Conservation (phyloP, 2,329 filamentous ascomycete species). For the Geoglossum cookeanum region DNA sequence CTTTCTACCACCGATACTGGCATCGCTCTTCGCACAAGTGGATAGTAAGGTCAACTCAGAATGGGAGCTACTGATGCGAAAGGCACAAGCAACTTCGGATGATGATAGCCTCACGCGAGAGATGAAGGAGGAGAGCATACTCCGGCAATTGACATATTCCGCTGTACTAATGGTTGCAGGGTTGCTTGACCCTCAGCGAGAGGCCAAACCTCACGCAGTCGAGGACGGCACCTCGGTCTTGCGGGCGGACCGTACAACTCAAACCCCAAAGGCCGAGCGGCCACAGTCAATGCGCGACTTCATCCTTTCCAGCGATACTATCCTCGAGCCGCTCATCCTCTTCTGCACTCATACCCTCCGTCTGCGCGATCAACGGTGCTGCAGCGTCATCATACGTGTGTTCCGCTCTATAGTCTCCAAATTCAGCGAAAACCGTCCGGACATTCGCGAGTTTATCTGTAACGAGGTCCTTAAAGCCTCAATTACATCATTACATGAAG, state of each 20-base stretch:
- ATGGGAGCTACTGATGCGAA: constrained; percentile 58
- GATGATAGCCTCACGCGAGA: constrained; percentile 71
- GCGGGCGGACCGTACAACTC: background rate
- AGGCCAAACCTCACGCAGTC: constrained; percentile 28
- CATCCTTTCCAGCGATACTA: constrained; percentile 54
- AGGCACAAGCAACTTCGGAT: constrained; percentile 41
- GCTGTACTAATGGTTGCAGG: constrained; percentile 83
- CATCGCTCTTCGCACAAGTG: constrained; percentile 67
- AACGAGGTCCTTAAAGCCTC: constrained; percentile 77
- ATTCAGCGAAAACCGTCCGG: constrained; percentile 38
- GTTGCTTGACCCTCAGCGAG: constrained; percentile 56
- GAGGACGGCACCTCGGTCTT: background rate
- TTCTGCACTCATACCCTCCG: constrained; percentile 84
- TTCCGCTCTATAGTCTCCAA: constrained; percentile 70
- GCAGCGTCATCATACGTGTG: constrained; percentile 68
- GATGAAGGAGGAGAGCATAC: constrained; percentile 94
- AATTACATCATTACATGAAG: constrained; percentile 78
- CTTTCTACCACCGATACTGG: constrained; percentile 71
- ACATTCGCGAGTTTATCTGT: constrained; percentile 76
- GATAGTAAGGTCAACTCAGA: constrained; percentile 73
- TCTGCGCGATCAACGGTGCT: constrained; percentile 78
- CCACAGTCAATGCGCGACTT: constrained; percentile 50
- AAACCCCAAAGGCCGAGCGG: background rate
- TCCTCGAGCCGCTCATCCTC: constrained; percentile 74
- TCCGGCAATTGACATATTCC: constrained; percentile 80